Evolutionary conservation across 2,329 filamentous ascomycete species (phyloP), one percentile per base, ranked within the genome.

Genomic region (Pseudodiploospora longispora): DNA sequence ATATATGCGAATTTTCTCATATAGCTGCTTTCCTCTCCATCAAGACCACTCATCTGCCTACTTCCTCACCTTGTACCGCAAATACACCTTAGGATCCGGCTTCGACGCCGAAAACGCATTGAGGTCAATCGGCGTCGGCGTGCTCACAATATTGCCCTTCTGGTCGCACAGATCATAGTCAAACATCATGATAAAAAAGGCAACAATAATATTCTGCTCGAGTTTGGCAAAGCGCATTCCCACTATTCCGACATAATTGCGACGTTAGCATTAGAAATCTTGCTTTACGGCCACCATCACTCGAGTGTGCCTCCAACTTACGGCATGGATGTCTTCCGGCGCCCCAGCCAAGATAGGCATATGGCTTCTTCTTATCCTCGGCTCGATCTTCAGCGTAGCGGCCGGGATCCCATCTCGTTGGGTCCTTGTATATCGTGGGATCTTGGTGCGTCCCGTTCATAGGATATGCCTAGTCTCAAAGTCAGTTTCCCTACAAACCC

Each of bases 381-480:
- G 64, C 71, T 19, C 69, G 55, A 1, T 66, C 70, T 1, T 67
- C 62, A 1, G 72, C 47, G 51, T 70, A 78, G 9, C 75, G 59
- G 4, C 58, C 56, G 0, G 76, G 76, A 51, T 78, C 72, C 70
- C 70, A 79, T 6, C 58, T 59, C 1, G 56, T 33, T 0, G 75
- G 72, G 19, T 78, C 59, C 0, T 59, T 48, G 53, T 80, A 80
- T 29, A 76, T 58, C 0, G 61, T 52, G 0, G 67, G 64, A 51
- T 79, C 59, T 43, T 72, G 59, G 49, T 78, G 68, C 1, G 69
- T 56, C 30, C 80, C 71, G 10, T 64, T 69, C 3, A 70, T 47
- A 0, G 63, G 58, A 50, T 73, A 75, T 2, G 66, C 51, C 49
- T 59, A 36, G 3, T n/a, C 10, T 33, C 19, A 28, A 33, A 10